Percentiles rank a stretch among this genome's conserved stretches.
phyloP scores from a whole-genome alignment of 1,284 basidiomycete genomes.

The Meripilus lineatus region DNA sequence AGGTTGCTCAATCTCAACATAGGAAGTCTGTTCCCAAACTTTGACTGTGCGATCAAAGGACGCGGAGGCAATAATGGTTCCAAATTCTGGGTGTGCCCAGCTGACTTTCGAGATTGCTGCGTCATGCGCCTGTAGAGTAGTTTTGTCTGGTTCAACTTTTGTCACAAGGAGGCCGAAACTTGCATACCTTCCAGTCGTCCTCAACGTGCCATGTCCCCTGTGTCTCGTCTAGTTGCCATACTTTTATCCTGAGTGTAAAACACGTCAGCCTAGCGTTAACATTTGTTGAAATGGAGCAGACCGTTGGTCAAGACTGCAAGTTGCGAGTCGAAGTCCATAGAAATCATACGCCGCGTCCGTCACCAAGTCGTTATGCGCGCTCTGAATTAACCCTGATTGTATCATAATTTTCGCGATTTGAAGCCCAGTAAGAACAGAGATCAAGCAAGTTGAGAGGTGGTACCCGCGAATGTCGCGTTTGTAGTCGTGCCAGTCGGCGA shows the following conservation, averaged over 20 bases:
- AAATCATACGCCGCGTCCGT: slow-evolving; percentile 87
- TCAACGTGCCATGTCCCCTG: slow-evolving; percentile 71
- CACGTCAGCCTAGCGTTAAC: not conserved
- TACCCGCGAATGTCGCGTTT: too few species aligned
- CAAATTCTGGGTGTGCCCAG: slow-evolving; percentile 90
- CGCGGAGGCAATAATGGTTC: slow-evolving; percentile 76
- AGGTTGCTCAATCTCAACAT: slow-evolving; percentile 31
- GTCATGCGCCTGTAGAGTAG: slow-evolving; percentile 74
- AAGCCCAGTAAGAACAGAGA: not conserved
- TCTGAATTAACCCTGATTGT: slow-evolving; percentile 68
- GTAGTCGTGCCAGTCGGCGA: too few species aligned
- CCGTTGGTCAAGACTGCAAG: slow-evolving; percentile 77
- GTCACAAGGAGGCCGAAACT: too few species aligned
- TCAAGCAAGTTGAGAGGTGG: too few species aligned
- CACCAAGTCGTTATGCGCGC: slow-evolving; percentile 73
- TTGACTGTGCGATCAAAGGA: slow-evolving; percentile 88
- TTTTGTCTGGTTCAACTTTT: slow-evolving; percentile 1
- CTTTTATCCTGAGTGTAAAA: slow-evolving; percentile 60
- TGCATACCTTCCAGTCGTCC: slow-evolving; percentile 82
- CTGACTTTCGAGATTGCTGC: slow-evolving; percentile 78
- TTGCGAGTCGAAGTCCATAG: slow-evolving; percentile 78
- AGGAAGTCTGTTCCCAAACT: slow-evolving; percentile 75
- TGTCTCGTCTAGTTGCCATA: slow-evolving; percentile 71
- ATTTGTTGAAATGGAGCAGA: slow-evolving; percentile 20
- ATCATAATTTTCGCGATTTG: slow-evolving; percentile 42